Base-by-base conservation (phyloP, 2,329 filamentous ascomycete genomes). In the Xylariaceae sp. region DNA sequence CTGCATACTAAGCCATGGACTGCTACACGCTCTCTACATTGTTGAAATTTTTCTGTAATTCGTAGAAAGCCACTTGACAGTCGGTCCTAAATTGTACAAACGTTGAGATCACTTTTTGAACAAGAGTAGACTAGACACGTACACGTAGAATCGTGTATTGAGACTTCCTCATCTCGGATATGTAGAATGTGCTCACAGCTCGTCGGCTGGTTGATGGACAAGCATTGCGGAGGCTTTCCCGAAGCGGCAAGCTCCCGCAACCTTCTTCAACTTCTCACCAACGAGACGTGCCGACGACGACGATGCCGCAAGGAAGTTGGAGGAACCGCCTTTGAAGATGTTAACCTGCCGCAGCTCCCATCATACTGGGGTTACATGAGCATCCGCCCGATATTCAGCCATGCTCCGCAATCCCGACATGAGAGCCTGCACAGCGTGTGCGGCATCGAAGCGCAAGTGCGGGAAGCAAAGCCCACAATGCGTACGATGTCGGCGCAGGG, bases 241-340 rank as follows among this genome's bases (percentile, higher is more conserved):
- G 43, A 49, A 31, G 19, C 34, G 41, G 42, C 40, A 50, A 50
- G 47, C 42, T 31, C 48, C 48, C 41, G 48, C 34, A 40, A 33
- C 40, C 18, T 13, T 16, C 19, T 22, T 22, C 13, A 14, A 13
- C 13, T 13, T 17, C 36, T 11, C 4, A 5, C 16, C 11, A 4
- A 39, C 13, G 5, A 13, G 13, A 10, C 36, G 36, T 13, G 16
- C 36, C 2, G 18, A 42, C 22, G n/a, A 16, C 28, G 33, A 33
- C 39, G 6, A n/a, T 38, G 33, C 31, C 31, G 36, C 28, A 38
- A 9, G 16, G 40, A 12, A 19, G 16, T 12, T 34, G 18, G 28
- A 33, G 19, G 7, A 41, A 18, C 9, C 19, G 6, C 11, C 16
- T 41, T 41, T 10, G 16, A 39, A 39, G 36, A 39, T 13, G 36